Percentiles rank a stretch among this genome's conserved stretches.
These are phyloP conservation scores for Diospyros lotus DNA, from an alignment of 148 eudicot species.

Conservation along the genomic window DNA sequence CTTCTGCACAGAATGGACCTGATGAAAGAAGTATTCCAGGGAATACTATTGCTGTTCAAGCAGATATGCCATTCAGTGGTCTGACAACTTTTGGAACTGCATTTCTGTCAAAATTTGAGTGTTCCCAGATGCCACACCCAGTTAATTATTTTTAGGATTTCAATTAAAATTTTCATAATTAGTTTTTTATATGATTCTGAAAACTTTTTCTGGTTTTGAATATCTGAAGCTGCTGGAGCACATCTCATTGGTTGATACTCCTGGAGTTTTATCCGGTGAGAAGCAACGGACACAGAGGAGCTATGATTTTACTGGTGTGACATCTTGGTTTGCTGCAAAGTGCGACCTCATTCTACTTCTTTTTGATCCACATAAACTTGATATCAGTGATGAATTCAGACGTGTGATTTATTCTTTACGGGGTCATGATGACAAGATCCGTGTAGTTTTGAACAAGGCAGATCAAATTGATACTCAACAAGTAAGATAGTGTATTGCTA, in stretches of 20 bases:
- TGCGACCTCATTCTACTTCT: conserved; percentile 89
- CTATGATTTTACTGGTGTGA: conserved; percentile 98
- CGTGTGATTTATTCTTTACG: conserved; percentile 87
- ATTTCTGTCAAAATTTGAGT: conserved; percentile 92
- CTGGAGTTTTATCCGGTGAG: conserved; percentile 98
- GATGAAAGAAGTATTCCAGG: conserved; percentile 99
- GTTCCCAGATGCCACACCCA: conserved; percentile 98
- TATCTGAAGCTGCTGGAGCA: conserved; percentile 75
- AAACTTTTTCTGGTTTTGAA: conserved; percentile 3
- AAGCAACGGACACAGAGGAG: conserved; percentile 97
- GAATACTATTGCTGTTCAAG: conserved; percentile 95
- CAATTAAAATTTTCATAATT: neutral
- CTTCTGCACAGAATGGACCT: conserved; percentile 64
- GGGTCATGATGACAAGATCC: conserved; percentile 96
- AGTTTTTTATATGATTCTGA: neutral
- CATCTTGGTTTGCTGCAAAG: conserved; percentile 99
- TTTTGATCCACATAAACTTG: conserved; percentile 98
- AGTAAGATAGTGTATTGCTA: conserved; percentile 28
- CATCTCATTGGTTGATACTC: conserved; percentile 91
- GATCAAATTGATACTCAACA: conserved; percentile 99
- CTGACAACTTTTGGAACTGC: conserved; percentile 83
- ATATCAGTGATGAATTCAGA: conserved; percentile 94
- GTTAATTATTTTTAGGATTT: conserved; percentile 33
- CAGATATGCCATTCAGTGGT: conserved; percentile 96
- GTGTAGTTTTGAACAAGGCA: conserved; percentile 90